Conservation (phyloP, 2,329 filamentous ascomycete genomes). For the Nigrograna mackinnonii region DNA sequence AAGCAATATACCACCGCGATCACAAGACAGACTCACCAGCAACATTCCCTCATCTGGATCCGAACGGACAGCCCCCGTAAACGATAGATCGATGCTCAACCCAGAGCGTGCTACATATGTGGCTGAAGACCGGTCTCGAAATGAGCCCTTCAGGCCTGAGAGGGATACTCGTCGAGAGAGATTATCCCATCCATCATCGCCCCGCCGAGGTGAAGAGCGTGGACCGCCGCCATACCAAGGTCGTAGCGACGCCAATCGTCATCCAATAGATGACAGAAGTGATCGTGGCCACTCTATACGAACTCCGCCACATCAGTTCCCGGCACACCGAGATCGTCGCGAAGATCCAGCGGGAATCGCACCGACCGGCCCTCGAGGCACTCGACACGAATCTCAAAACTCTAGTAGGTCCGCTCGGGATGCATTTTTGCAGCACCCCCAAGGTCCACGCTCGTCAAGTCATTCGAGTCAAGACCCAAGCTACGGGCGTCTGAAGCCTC, state of each 20-base stretch:
- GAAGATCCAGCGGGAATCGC: conserved; percentile 45
- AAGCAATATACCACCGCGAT: no score
- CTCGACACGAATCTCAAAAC: conserved; percentile 35
- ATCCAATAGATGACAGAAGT: conserved; percentile 34
- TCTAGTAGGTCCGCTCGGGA: conserved; percentile 39
- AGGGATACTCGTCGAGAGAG: conserved; percentile 34
- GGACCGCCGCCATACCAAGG: conserved; percentile 21
- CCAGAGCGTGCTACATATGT: conserved; percentile 49
- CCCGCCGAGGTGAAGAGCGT: conserved; percentile 30
- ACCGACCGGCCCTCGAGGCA: conserved; percentile 58
- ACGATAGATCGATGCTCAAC: conserved; percentile 39
- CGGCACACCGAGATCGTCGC: conserved; percentile 42
- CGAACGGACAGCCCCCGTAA: conserved; percentile 12
- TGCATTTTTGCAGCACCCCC: conserved; percentile 40
- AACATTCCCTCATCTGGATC: conserved; percentile 4
- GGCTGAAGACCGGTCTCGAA: conserved; percentile 30
- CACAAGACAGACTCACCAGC: no score
- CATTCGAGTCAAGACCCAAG: conserved; percentile 47
- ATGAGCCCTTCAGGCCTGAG: conserved; percentile 23
- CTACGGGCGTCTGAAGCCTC: conserved; percentile 53
- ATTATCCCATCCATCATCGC: conserved; percentile 31
- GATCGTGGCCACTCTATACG: no score
- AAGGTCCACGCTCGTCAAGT: conserved; percentile 38
- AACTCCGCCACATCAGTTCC: conserved; percentile 18
- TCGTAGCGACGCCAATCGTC: conserved; percentile 26